A percentile compares a stretch with the other conserved stretches of the same genome.
phyloP scores from a whole-genome alignment of 2,329 filamentous ascomycete genomes.

The Aspergillus aculeatinus region DNA sequence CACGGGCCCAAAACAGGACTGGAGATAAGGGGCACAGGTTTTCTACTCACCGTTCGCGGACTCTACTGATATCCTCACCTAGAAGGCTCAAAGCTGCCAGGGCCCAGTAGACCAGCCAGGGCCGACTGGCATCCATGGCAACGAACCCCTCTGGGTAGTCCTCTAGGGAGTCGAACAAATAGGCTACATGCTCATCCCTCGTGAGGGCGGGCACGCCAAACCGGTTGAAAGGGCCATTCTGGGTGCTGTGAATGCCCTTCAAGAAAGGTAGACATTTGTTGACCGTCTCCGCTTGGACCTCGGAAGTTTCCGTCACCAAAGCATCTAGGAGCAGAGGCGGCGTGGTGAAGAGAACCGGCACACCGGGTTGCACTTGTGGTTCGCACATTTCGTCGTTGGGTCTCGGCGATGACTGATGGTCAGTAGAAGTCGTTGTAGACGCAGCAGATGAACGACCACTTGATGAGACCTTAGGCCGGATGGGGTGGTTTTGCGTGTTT shows the following conservation, averaged over 20 bases:
- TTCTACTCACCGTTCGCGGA: constrained; percentile 59
- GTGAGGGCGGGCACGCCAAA: constrained; percentile 74
- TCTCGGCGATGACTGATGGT: constrained; percentile 9
- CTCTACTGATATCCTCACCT: constrained; percentile 68
- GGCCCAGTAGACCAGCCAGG: constrained; percentile 95
- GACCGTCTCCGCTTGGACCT: constrained; percentile 67
- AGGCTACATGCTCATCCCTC: constrained; percentile 56
- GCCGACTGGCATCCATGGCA: constrained; percentile 78
- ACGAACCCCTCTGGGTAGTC: constrained; percentile 69
- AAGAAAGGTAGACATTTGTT: constrained; percentile 69
- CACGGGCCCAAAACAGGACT: constrained; percentile 3
- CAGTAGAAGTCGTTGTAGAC: background rate
- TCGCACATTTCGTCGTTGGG: constrained; percentile 23
- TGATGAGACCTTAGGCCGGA: constrained; percentile 12
- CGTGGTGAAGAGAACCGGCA: constrained; percentile 43
- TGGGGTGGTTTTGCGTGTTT: constrained; percentile 14
- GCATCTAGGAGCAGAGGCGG: constrained; percentile 64
- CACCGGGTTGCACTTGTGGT: constrained; percentile 26
- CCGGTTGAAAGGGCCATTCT: constrained; percentile 60
- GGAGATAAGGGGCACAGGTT: constrained; percentile 2
- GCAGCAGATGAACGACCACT: constrained; percentile 14
- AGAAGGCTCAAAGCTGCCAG: constrained; percentile 72
- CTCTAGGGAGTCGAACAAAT: constrained; percentile 50
- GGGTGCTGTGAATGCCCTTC: constrained; percentile 48
- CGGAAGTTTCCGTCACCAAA: constrained; percentile 67